Evolutionary conservation across 306 rosid species (phyloP), one percentile per base, ranked within the genome.

Genomic region (Lathyrus tuberosus): DNA sequence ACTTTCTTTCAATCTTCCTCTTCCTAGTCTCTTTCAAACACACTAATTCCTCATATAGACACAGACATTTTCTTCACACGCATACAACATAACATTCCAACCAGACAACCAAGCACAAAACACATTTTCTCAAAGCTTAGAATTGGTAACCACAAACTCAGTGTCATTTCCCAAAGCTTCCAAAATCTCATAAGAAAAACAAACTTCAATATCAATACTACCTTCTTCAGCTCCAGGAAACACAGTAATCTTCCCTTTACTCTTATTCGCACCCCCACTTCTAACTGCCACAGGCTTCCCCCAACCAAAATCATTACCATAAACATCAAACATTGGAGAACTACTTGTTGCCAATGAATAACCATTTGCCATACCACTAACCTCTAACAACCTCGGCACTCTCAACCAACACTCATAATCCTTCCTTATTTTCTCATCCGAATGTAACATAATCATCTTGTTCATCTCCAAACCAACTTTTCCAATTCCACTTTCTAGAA

Each of bases 201-300:
- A 82, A 20, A 48, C 47, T 75, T 82, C 84, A 65, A 82, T 13
- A 49, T 83, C 85, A 33, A 82, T 68, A n/a, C 85, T 74, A 0
- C 87, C 85, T 40, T 78, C 83, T 41, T 82, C 87, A 4, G 28
- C 68, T 24, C 89, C 87, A 1, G 40, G 35, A 53, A 56, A 82
- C 15, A 80, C 30, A 8, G 53, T 69, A 16, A 80, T 49, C 72
- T 67, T 82, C 18, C 86, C 83, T 9, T 62, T 1, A 11, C 17
- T 6, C 15, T 82, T 79, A 20, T 77, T 79, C 3, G 71, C 61
- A 0, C 26, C 11, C 2, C 84, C 22, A 1, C 22, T 20, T 20
- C 22, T 17, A 28, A 85, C 85, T 0, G 65, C 85, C 18, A 85
- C 56, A 0, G 83, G 81, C 67, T 65, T 79, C 22, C 22, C 22